phyloP scores from a whole-genome alignment of 495 filamentous ascomycete species.

The Penicillium nucicola region DNA sequence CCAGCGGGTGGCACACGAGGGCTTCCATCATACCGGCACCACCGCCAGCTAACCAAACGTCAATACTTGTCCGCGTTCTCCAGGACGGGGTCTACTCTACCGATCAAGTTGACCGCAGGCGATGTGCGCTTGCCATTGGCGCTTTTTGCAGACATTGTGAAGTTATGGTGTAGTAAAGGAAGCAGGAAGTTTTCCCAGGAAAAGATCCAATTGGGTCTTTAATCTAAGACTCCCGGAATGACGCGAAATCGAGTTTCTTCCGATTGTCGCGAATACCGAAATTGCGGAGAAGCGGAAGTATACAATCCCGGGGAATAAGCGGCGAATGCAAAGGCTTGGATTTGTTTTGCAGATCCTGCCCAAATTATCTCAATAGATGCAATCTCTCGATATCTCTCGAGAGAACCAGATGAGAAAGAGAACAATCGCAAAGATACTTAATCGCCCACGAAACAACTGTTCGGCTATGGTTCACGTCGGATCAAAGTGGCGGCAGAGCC shows the following conservation, averaged over 20 bases:
- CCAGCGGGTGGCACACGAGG: slow-evolving; percentile 94
- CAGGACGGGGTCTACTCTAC: slow-evolving; percentile 43
- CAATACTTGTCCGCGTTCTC: slow-evolving; percentile 12
- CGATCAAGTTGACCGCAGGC: slow-evolving; percentile 89
- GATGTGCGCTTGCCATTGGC: slow-evolving; percentile 73
- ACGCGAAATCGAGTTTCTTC: slow-evolving; percentile 10
- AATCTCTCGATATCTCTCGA: too few species aligned
- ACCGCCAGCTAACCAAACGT: slow-evolving; percentile 71
- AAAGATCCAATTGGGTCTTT: slow-evolving; percentile 2
- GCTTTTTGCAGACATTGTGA: slow-evolving; percentile 62
- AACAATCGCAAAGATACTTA: slow-evolving; percentile 1
- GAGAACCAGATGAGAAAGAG: not conserved
- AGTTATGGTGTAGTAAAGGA: slow-evolving; percentile 5
- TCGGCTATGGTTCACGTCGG: slow-evolving; percentile 1
- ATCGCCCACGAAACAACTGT: not conserved
- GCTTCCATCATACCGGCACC: slow-evolving; percentile 99
- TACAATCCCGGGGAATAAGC: slow-evolving; percentile 21
- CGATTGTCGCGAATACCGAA: slow-evolving; percentile 13
- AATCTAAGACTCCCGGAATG: not conserved
- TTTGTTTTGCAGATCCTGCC: too few species aligned
- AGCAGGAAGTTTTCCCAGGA: slow-evolving; percentile 3
- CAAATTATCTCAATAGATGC: too few species aligned
- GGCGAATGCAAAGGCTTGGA: slow-evolving; percentile 1
- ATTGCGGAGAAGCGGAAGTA: slow-evolving; percentile 27
- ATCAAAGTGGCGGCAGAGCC: slow-evolving; percentile 30